Base-by-base conservation (phyloP, 768 basidiomycete species). In the Russula earlei region DNA sequence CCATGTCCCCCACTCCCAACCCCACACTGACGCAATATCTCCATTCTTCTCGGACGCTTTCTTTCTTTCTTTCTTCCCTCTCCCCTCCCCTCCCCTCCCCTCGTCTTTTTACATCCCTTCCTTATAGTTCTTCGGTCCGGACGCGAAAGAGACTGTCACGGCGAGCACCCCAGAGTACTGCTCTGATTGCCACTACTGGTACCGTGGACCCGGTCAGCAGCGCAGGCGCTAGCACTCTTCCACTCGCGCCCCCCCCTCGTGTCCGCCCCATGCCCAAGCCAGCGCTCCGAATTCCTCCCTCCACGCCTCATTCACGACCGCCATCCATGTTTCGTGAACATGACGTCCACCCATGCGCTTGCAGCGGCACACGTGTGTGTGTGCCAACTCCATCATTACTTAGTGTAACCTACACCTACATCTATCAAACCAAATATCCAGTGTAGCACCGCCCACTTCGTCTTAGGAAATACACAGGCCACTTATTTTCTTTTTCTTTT, bases 91-190 rank as follows among this genome's bases (percentile, higher is more conserved):
- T 43, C 22, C 43, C 43, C 2, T 15, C 20, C 14, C 27, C 43
- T 4, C 9, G 3, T 24, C 36, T 49, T 15, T 29, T n/a, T 25
- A 29, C 24, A 20, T 12, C 27, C 12, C 12, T 4, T 29, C 55
- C 5, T 56, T n/a, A n/a, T 63, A 87, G 87, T 87, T 83, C 66
- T 75, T 76, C 62, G 85, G 85, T 20, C 87, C 88, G 1, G 87
- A 90, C 63, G 70, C 70, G 41, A 76, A 74, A 52, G 85, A 91
- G 67, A 80, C 72, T 3, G 74, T 86, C 56, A 79, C 78, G 0
- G 63, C 69, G 22, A 68, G 69, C 45, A 81, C 77, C 2, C 65
- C 70, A 53, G 79, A 78, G 0, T 71, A 69, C 50, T 72, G 70
- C 61, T 56, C 63, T 42, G 58, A 65, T 41, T 72, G 70, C 58